A percentile compares a stretch with the other conserved stretches of the same genome.
These are phyloP conservation scores for Kwoniella dendrophila DNA, from an alignment of 768 basidiomycete species.

Conservation along the genomic window DNA sequence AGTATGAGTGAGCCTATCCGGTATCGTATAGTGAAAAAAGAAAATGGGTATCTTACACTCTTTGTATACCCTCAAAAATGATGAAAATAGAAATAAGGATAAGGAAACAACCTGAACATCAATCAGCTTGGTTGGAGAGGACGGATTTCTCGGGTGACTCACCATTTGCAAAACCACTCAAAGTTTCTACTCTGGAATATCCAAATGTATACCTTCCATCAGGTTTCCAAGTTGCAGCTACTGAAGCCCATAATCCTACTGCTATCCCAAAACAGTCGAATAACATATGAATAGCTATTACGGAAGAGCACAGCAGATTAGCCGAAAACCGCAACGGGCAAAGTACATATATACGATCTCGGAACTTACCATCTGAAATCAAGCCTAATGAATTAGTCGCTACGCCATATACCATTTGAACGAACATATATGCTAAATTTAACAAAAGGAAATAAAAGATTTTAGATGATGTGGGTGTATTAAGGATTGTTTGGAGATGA, in stretches of 20 bases:
- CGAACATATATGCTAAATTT: constrained; percentile 92
- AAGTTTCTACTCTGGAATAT: constrained; percentile 92
- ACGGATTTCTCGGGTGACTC: constrained; percentile 62
- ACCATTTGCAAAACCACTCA: constrained; percentile 97
- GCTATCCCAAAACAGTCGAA: constrained; percentile 98
- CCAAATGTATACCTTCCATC: constrained; percentile 95
- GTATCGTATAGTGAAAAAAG: not conserved
- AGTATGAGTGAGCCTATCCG: not conserved
- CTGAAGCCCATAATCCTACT: constrained; percentile 90
- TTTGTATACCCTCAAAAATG: constrained; percentile 94
- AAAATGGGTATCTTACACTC: constrained; percentile 65
- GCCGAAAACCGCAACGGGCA: not conserved
- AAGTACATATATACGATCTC: constrained; percentile 1
- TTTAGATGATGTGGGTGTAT: constrained; percentile 86
- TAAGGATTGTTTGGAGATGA: constrained; percentile 86
- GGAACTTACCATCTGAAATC: constrained; percentile 83
- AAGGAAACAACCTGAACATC: constrained; percentile 41
- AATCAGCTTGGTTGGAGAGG: not conserved
- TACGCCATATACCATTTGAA: constrained; percentile 85
- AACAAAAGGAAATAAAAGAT: constrained; percentile 96
- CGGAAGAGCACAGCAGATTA: constrained; percentile 4
- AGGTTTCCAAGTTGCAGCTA: constrained; percentile 97
- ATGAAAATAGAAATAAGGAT: constrained; percentile 87
- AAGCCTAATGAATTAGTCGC: constrained; percentile 97
- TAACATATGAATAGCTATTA: constrained; percentile 96